These are phyloP conservation scores for Tetrapisispora pingtungensis DNA, from an alignment of 805 yeast genomes.

Conservation along the genomic window DNA sequence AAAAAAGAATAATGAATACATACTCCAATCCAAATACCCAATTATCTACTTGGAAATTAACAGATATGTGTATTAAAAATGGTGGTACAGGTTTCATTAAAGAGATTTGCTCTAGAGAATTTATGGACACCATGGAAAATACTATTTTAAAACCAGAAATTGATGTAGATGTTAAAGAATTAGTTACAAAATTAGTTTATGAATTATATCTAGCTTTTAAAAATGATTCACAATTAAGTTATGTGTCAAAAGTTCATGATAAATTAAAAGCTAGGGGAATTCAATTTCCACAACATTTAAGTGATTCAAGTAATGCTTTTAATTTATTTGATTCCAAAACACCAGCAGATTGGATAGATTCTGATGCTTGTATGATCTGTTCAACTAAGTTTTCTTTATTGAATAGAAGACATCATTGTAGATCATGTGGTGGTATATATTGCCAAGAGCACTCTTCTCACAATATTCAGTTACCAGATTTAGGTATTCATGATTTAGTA, in stretches of 20 bases:
- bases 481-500: conserved; percentile 82
- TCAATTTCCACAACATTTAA: conserved; percentile 44
- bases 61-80: conserved; percentile 84
- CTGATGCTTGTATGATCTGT: conserved; percentile 91
- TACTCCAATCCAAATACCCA: conserved; percentile 68
- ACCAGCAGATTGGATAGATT: conserved; percentile 97
- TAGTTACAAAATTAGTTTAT: conserved; percentile 56
- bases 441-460: conserved; percentile 80
- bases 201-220: conserved; percentile 71
- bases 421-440: conserved; percentile 94
- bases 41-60: conserved; percentile 60
- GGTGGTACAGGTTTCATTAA: conserved; percentile 79
- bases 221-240: conserved; percentile 52
- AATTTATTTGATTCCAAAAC: conserved; percentile 75
- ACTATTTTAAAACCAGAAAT: conserved; percentile 31
- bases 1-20: conserved; percentile 54
- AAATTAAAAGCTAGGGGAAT: conserved; percentile 53
- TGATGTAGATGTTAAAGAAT: conserved; percentile 45
- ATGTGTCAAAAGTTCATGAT: conserved; percentile 53
- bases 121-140: conserved; percentile 62
- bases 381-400: conserved; percentile 69
- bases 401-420: conserved; percentile 90
- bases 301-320: conserved; percentile 15
- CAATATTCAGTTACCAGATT: conserved; percentile 58
- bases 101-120: conserved; percentile 76